phyloP scores from a whole-genome alignment of 257 asterid species.

The Solanum stenotomum region DNA sequence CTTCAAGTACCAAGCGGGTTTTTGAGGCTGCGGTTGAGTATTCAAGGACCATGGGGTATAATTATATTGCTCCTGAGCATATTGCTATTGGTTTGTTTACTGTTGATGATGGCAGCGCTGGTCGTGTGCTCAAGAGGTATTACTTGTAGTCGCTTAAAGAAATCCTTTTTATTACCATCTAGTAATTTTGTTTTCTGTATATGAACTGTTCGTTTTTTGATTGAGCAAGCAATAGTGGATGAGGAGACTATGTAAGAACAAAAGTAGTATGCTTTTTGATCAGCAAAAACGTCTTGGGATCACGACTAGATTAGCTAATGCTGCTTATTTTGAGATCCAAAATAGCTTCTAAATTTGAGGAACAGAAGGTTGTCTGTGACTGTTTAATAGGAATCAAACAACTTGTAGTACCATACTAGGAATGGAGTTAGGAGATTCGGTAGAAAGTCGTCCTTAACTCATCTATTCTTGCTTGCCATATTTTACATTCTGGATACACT shows the following conservation, averaged over 20 bases:
- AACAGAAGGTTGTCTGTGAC: not conserved
- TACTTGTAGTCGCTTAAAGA: not conserved
- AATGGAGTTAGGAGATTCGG: not conserved
- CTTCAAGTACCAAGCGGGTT: constrained; percentile 56
- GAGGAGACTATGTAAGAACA: not conserved
- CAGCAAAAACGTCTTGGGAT: not conserved
- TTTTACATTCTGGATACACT: not conserved
- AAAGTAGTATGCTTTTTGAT: not conserved
- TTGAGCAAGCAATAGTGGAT: not conserved
- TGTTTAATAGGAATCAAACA: not conserved
- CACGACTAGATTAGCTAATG: not conserved
- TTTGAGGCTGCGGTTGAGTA: constrained; percentile 98
- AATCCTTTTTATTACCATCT: not conserved
- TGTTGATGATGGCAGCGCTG: constrained; percentile 81
- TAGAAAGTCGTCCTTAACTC: not conserved
- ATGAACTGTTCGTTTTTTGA: not conserved
- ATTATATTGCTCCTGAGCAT: constrained; percentile 91
- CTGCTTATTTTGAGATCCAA: not conserved
- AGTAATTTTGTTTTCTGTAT: not conserved
- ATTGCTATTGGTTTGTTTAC: constrained; percentile 85
- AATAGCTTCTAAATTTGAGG: not conserved
- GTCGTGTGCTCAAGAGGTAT: constrained; percentile 79
- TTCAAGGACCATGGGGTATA: constrained; percentile 78
- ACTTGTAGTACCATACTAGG: not conserved
- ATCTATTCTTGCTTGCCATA: not conserved